phyloP scores from a whole-genome alignment of 768 basidiomycete genomes.

The Agrocybe pediades region DNA sequence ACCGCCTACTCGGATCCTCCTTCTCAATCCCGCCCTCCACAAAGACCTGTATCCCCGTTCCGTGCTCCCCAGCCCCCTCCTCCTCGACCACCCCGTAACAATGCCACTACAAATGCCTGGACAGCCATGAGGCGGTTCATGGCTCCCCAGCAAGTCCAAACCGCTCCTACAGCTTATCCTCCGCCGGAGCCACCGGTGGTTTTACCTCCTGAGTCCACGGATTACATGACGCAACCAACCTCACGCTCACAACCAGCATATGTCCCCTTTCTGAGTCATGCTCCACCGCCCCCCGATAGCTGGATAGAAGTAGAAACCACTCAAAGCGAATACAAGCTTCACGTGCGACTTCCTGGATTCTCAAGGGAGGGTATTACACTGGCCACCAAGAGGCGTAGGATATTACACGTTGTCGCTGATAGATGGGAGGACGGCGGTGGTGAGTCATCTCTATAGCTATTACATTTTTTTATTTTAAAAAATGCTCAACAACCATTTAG shows the following conservation, averaged over 20 bases:
- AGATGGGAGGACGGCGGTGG: constrained; percentile 70
- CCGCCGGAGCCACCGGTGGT: constrained; percentile 64
- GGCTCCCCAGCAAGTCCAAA: constrained; percentile 9
- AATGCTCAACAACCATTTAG: constrained; percentile 17
- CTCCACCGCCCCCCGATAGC: constrained; percentile 57
- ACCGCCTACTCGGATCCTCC: too few relatives aligned
- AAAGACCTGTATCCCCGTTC: constrained; percentile 23
- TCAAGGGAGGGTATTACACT: constrained; percentile 70
- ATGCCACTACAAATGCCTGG: constrained; percentile 5
- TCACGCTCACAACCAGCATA: constrained; percentile 21
- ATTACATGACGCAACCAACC: constrained; percentile 10
- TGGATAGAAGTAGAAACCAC: constrained; percentile 69
- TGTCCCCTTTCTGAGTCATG: constrained; percentile 61
- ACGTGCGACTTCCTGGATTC: constrained; percentile 67
- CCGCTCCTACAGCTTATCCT: constrained; percentile 16
- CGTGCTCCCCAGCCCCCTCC: constrained; percentile 23
- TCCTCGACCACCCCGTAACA: constrained; percentile 2
- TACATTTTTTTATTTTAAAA: not conserved
- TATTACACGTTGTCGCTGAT: constrained; percentile 74
- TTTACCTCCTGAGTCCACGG: constrained; percentile 36
- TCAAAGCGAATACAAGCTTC: constrained; percentile 51
- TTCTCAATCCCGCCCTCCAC: not conserved
- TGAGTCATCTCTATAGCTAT: constrained; percentile 19
- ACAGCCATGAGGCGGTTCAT: constrained; percentile 25
- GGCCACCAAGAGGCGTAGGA: constrained; percentile 65